Conservation (phyloP, 2,329 filamentous ascomycete species). For the Fusarium compactum region DNA sequence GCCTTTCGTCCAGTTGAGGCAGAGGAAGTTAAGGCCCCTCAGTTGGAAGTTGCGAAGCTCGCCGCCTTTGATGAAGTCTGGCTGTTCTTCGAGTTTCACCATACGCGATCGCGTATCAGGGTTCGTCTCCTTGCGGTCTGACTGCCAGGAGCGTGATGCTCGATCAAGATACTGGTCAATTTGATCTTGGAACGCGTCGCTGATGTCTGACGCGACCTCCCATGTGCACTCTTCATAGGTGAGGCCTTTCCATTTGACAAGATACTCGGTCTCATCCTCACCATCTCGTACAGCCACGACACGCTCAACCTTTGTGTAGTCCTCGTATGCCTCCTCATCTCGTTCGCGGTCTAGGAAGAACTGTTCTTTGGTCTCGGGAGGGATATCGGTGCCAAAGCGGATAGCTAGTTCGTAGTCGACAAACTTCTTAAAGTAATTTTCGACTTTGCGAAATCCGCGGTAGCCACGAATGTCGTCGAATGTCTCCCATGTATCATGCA, state of each 20-base stretch:
- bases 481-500: slow-evolving; percentile 95
- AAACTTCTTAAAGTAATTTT: slow-evolving; percentile 92
- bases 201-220: slow-evolving; percentile 83
- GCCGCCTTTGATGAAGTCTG: slow-evolving; percentile 85
- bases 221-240: slow-evolving; percentile 96
- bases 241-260: slow-evolving; percentile 95
- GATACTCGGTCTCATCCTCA: slow-evolving; percentile 87
- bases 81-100: slow-evolving; percentile 82
- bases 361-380: slow-evolving; percentile 89
- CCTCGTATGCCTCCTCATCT: slow-evolving; percentile 86
- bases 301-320: slow-evolving; percentile 92
- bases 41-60: slow-evolving; percentile 93
- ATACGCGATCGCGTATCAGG: slow-evolving; percentile 79
- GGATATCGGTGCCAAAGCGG: slow-evolving; percentile 78
- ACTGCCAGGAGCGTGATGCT: slow-evolving; percentile 81
- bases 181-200: slow-evolving; percentile 83
- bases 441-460: slow-evolving; percentile 87
- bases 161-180: slow-evolving; percentile 93
- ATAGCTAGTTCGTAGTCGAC: slow-evolving; percentile 85
- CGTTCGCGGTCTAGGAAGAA: slow-evolving; percentile 96
- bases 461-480: slow-evolving; percentile 79
- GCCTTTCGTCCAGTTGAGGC: slow-evolving; percentile 92
- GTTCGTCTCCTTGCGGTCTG: slow-evolving; percentile 82
- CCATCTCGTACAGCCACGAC: slow-evolving; percentile 87
- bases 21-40: slow-evolving; percentile 92